phyloP scores from a whole-genome alignment of 371 early-diverging fungal genomes.

The Mucor lusitanicus region DNA sequence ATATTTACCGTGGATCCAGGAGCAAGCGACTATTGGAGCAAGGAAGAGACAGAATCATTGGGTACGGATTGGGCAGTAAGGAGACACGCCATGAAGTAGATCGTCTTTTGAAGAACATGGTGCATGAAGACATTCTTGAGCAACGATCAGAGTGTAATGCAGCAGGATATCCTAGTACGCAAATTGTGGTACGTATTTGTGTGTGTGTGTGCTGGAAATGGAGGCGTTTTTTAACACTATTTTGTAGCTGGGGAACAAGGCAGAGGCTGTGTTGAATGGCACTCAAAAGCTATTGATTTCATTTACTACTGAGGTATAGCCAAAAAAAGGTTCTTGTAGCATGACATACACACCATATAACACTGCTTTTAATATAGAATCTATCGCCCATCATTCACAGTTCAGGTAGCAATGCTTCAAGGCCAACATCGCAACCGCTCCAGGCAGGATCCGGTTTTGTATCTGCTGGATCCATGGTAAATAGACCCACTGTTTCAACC shows the following conservation, averaged over 20 bases:
- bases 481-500: not conserved
- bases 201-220: not conserved
- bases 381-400: not conserved
- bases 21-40: conserved; percentile 53
- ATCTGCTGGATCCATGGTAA: not conserved
- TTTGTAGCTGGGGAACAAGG: not conserved
- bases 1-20: conserved; percentile 80
- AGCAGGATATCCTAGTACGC: conserved; percentile 20
- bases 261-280: conserved; percentile 3
- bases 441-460: not conserved
- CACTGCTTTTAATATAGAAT: not conserved
- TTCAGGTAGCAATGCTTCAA: not conserved
- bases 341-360: not conserved
- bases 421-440: not conserved
- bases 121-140: conserved; percentile 8
- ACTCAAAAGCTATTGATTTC: not conserved
- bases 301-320: not conserved
- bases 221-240: not conserved
- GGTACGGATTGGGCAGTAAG: conserved; percentile 67
- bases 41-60: conserved; percentile 51
- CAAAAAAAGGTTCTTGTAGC: not conserved
- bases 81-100: conserved; percentile 9
- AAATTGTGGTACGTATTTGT: conserved; percentile 16
- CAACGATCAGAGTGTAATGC: conserved; percentile 8
- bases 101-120: conserved; percentile 11